phyloP scores from a whole-genome alignment of 306 rosid genomes.

The Vicia faba region DNA sequence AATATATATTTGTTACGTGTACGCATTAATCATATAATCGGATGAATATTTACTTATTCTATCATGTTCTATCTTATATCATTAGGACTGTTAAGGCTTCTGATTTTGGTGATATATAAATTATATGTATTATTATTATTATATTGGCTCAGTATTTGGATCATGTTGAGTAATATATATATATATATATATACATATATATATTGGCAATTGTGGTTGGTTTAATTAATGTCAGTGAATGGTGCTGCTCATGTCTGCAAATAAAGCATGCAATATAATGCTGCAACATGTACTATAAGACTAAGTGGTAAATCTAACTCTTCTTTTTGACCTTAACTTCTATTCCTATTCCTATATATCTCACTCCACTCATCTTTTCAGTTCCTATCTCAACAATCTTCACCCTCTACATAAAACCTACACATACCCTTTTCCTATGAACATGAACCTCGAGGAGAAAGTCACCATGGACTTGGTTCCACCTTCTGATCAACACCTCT shows the following conservation, averaged over 20 bases:
- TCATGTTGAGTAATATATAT: no score
- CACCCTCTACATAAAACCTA: neutral
- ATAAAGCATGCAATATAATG: conserved; percentile 29
- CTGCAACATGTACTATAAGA: conserved; percentile 26
- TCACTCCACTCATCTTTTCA: conserved; percentile 22
- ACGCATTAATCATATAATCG: no score
- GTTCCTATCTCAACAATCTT: conserved; percentile 15
- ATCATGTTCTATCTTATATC: no score
- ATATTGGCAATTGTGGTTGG: conserved; percentile 10
- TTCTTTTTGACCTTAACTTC: conserved; percentile 25
- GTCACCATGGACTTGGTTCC: conserved; percentile 70
- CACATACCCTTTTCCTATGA: neutral
- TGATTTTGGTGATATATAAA: no score
- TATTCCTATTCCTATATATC: conserved; percentile 24
- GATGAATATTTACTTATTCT: no score
- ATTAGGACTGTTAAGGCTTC: no score
- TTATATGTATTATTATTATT: no score
- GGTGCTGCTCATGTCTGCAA: conserved; percentile 23
- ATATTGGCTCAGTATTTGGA: no score
- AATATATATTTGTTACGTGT: no score
- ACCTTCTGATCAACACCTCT: conserved; percentile 75
- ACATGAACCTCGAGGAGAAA: conserved; percentile 78
- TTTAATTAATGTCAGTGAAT: conserved; percentile 28
- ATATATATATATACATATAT: neutral
- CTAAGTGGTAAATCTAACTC: conserved; percentile 10